A percentile compares a stretch with the other conserved stretches of the same genome.
phyloP scores from a whole-genome alignment of 176 grass and related monocot species.

The Microstegium vimineum region DNA sequence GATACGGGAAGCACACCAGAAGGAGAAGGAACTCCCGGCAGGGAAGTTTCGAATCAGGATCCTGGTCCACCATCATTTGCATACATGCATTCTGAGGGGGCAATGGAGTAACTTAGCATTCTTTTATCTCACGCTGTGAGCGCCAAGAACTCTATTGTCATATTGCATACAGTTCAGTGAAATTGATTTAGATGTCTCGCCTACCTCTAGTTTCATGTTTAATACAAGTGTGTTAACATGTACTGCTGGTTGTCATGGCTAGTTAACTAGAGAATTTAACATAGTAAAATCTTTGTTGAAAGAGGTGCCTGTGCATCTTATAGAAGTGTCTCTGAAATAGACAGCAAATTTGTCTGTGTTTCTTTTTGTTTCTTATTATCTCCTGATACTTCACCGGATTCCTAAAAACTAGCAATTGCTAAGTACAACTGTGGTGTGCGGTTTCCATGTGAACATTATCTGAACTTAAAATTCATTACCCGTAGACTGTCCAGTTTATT shows the following conservation, averaged over 20 bases:
- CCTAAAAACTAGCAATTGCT: neutral
- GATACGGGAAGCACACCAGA: constrained; percentile 16
- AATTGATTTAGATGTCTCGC: neutral
- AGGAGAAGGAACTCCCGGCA: constrained; percentile 42
- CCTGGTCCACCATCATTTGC: constrained; percentile 45
- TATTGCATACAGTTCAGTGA: neutral
- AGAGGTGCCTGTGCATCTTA: neutral
- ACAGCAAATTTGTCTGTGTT: neutral
- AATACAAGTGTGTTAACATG: neutral
- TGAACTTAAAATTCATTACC: neutral
- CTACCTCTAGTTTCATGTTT: neutral
- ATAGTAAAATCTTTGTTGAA: neutral
- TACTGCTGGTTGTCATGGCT: neutral
- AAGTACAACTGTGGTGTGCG: neutral
- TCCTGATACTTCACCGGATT: neutral
- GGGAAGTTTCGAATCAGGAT: constrained; percentile 32
- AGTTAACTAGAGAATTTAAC: neutral
- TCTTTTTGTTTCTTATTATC: neutral
- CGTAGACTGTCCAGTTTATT: neutral
- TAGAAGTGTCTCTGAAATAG: neutral
- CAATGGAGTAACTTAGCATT: neutral
- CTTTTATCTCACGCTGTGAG: neutral
- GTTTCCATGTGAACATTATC: neutral
- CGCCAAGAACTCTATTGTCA: neutral
- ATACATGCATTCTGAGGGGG: constrained; percentile 33